Conservation (phyloP, 208 protist species). For the Trypanosomatidae sp. region DNA sequence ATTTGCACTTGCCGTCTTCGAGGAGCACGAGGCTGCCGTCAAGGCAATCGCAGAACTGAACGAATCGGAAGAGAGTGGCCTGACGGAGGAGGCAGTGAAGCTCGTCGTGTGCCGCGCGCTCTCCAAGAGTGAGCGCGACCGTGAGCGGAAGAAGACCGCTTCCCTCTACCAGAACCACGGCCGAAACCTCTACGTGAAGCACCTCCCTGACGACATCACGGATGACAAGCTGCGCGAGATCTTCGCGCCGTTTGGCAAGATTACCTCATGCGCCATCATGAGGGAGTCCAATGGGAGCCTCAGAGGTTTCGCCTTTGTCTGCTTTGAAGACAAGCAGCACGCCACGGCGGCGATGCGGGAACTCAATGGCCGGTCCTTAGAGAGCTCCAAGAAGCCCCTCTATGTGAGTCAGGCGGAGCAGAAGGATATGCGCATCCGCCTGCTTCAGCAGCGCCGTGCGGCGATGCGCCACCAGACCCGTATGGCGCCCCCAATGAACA, state of each 20-base stretch:
- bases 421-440: slow-evolving; percentile 87
- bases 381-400: slow-evolving; percentile 85
- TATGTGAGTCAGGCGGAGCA: slow-evolving; percentile 95
- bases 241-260: slow-evolving; percentile 53
- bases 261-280: slow-evolving; percentile 66
- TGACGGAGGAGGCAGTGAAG: slow-evolving; percentile 19
- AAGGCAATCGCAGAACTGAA: slow-evolving; percentile 63
- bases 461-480: slow-evolving; percentile 33
- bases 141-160: slow-evolving; percentile 29
- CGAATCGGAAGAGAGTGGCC: slow-evolving; percentile 29
- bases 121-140: slow-evolving; percentile 49
- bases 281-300: slow-evolving; percentile 44
- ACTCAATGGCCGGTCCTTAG: slow-evolving; percentile 89
- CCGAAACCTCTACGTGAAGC: slow-evolving; percentile 72
- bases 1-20: slow-evolving; percentile 95
- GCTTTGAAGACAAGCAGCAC: slow-evolving; percentile 91
- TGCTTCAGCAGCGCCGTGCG: slow-evolving; percentile 82
- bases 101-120: slow-evolving; percentile 50
- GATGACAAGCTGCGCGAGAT: slow-evolving; percentile 44
- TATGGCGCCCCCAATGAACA: slow-evolving; percentile 31
- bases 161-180: slow-evolving; percentile 51
- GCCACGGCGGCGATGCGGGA: slow-evolving; percentile 91
- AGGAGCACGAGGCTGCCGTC: slow-evolving; percentile 75
- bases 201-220: slow-evolving; percentile 47
- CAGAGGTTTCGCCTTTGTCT: slow-evolving; percentile 79